Percentiles rank a stretch among this genome's conserved stretches.
These are phyloP conservation scores for Letharia lupina DNA, from an alignment of 495 filamentous ascomycete species.

Conservation along the genomic window DNA sequence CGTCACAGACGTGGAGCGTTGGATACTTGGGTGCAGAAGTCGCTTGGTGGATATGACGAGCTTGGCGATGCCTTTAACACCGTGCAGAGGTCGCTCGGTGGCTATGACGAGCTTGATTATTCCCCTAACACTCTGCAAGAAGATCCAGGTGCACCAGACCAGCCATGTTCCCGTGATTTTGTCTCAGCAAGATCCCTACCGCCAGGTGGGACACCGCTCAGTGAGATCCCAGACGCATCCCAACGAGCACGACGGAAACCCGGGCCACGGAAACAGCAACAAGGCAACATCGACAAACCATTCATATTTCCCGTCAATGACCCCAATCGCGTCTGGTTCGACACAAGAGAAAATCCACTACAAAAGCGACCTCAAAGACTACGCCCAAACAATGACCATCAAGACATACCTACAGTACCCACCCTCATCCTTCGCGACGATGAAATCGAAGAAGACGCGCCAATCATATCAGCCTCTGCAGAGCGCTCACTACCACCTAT, in stretches of 20 bases:
- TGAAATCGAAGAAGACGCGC: constrained; percentile 15
- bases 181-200: constrained; percentile 23
- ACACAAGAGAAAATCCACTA: constrained; percentile 9
- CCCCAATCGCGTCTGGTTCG: constrained; percentile 27
- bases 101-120: neutral
- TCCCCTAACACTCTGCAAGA: neutral
- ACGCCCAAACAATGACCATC: neutral
- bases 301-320: constrained; percentile 32
- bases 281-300: constrained; percentile 27
- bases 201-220: constrained; percentile 23
- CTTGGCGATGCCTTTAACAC: neutral
- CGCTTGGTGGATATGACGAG: neutral
- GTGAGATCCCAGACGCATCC: constrained; percentile 21
- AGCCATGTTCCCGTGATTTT: constrained; percentile 14
- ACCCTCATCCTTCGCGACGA: constrained; percentile 12
- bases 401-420: neutral
- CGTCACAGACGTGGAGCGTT: constrained; percentile 5
- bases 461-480: neutral
- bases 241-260: constrained; percentile 17
- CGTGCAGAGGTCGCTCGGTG: constrained; percentile 5
- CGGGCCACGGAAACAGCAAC: constrained; percentile 15
- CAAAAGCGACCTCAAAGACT: constrained; percentile 1
- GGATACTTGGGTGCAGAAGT: constrained; percentile 23
- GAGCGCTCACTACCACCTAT: neutral
- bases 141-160: constrained; percentile 1